Evolutionary conservation across 495 filamentous ascomycete species (phyloP).

Genomic region (Xylaria sp.): DNA sequence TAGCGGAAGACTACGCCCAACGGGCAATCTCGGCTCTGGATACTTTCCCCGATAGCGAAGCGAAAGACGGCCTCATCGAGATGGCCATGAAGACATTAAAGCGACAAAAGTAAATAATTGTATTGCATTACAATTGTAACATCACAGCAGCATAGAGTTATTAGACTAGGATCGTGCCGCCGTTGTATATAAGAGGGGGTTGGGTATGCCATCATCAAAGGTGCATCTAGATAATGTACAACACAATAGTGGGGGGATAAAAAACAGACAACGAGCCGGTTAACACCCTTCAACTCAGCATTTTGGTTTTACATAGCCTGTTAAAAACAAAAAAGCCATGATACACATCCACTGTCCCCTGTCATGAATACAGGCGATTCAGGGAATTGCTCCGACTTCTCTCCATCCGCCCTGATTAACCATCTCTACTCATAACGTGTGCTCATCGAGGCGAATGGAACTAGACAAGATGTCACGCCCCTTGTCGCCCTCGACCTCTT

Average conservation of each 20-base stretch:
- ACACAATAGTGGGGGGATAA: not conserved
- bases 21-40: slow-evolving; percentile 84
- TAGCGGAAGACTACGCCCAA: slow-evolving; percentile 90
- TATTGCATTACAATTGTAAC: slow-evolving; percentile 19
- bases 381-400: not conserved
- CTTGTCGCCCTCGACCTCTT: slow-evolving; percentile 16
- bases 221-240: slow-evolving; percentile 25
- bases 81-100: slow-evolving; percentile 94
- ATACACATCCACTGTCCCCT: not conserved
- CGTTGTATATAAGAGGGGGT: slow-evolving; percentile 26
- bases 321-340: slow-evolving; percentile 12
- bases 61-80: slow-evolving; percentile 86
- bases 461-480: slow-evolving; percentile 7
- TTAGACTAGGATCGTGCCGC: slow-evolving; percentile 24
- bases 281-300: slow-evolving; percentile 25
- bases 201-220: not conserved
- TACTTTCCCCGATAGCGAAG: slow-evolving; percentile 87
- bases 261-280: not conserved
- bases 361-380: not conserved
- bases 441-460: not conserved
- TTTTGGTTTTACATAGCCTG: slow-evolving; percentile 19
- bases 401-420: not conserved
- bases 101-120: slow-evolving; percentile 72
- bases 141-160: slow-evolving; percentile 23
- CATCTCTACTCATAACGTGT: not conserved